Base-by-base conservation (phyloP, 1,139 yeast species). In the Eremothecium gossypii region DNA sequence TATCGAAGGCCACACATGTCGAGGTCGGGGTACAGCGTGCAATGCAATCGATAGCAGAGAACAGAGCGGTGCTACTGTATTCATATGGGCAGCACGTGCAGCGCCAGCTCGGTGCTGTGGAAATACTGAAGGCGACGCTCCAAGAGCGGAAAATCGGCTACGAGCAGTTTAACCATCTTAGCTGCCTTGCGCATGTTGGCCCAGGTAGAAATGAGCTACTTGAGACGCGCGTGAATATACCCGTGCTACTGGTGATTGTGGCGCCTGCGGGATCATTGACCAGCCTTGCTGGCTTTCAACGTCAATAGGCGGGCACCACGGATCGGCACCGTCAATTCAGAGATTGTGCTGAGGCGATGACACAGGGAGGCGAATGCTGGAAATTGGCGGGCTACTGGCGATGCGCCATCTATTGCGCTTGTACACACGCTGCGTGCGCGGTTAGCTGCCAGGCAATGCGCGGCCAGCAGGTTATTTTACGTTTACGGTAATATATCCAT, bases 21-120 rank as follows among this genome's bases (percentile, higher is more conserved):
- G 13, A 29, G 13, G 5, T 4, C 6, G 13, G 4, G 11, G 31
- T 29, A n/a, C 13, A n/a, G 13, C 31, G 13, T 29, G 13, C 20
- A 5, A 32, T 20, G 5, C 31, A 29, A 7, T 29, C 31, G 6
- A 11, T 33, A 13, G 13, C 9, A 2, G 35, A 28, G 8, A 27
- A 28, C 3, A 31, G 35, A 29, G 30, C 31, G 7, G 20, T 43
- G 7, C 36, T 45, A 12, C 12, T 57, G n/a, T 55, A 44, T 32
- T 47, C 60, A 1, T 57, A 54, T 41, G 61, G 61, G 4, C 46
- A 49, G 30, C 61, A 58, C 42, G 43, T 57, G 17, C 61, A 56
- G 39, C 53, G 55, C 41, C 40, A 50, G 43, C 45, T 57, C 10
- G 53, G 57, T 34, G 43, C 55, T 8, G 32, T 55, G 7, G 62